phyloP scores from a whole-genome alignment of 768 basidiomycete genomes.

The Basidioascus undulatus region DNA sequence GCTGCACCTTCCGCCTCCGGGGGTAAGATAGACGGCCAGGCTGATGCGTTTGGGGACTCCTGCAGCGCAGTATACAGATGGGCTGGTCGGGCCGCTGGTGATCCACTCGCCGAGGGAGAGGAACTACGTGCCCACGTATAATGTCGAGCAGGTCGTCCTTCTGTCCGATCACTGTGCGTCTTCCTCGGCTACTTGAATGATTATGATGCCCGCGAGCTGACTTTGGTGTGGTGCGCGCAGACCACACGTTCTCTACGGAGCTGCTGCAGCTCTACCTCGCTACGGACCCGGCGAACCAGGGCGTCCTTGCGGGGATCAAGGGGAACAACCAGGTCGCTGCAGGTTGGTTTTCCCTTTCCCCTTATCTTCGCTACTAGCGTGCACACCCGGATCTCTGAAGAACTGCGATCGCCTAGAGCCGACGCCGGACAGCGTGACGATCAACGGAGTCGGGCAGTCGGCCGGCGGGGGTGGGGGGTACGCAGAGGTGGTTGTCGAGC shows the following conservation, averaged over 20 bases:
- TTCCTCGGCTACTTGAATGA: neutral
- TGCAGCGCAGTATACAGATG: conserved; percentile 25
- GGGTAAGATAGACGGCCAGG: neutral
- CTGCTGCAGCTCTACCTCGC: neutral
- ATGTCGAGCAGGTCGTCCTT: conserved; percentile 1
- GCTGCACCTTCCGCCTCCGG: conserved; percentile 7
- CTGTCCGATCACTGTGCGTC: neutral
- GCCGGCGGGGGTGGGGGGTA: neutral
- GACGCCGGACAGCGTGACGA: neutral
- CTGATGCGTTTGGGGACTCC: conserved; percentile 1
- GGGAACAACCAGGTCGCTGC: too few species aligned
- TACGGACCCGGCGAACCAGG: neutral
- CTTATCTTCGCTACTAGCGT: too few species aligned
- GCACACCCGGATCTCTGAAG: too few species aligned
- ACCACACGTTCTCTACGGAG: neutral
- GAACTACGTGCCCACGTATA: conserved; percentile 8
- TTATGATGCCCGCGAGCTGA: neutral
- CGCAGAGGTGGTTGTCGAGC: neutral
- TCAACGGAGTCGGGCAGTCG: conserved; percentile 1
- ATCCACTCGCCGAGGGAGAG: conserved; percentile 22
- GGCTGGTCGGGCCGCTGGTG: conserved; percentile 27
- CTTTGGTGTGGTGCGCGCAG: too few species aligned
- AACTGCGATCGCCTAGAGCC: conserved; percentile 2
- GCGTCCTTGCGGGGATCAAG: too few species aligned
- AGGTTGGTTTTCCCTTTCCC: too few species aligned